Evolutionary conservation across 768 basidiomycete species (phyloP).

Genomic region (Clavulina sp.): DNA sequence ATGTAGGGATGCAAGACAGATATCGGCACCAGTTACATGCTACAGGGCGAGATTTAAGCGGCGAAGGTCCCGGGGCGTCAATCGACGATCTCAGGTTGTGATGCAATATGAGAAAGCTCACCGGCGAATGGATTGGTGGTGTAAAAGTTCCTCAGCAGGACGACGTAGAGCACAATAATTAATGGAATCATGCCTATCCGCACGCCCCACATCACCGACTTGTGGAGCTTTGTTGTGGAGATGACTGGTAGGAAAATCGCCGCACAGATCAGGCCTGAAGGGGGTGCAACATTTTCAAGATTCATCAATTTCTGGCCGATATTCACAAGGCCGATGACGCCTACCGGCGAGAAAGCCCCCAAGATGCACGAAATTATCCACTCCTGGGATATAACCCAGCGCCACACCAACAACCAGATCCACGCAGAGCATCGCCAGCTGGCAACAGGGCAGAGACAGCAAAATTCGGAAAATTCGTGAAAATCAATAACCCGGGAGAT

Average conservation of each 20-base stretch:
- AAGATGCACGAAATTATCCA: conserved; percentile 89
- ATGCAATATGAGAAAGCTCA: conserved; percentile 19
- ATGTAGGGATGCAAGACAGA: conserved; percentile 76
- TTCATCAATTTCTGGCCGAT: background rate
- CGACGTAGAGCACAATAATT: conserved; percentile 61
- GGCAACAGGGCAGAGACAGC: background rate
- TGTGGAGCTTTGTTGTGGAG: conserved; percentile 57
- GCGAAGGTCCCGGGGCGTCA: background rate
- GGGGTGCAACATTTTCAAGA: background rate
- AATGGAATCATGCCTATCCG: conserved; percentile 59
- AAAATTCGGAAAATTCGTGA: background rate
- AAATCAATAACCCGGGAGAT: background rate
- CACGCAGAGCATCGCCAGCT: conserved; percentile 72
- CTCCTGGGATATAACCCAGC: conserved; percentile 33
- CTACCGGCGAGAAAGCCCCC: conserved; percentile 72
- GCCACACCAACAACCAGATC: conserved; percentile 79
- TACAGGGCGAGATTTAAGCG: conserved; percentile 15
- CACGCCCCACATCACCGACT: conserved; percentile 50
- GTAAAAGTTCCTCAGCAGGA: conserved; percentile 80
- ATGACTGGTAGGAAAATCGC: conserved; percentile 82
- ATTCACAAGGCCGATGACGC: conserved; percentile 11
- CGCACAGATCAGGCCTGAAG: conserved; percentile 57
- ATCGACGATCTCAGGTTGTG: background rate
- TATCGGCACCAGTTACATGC: conserved; percentile 82
- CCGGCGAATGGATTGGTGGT: conserved; percentile 72